A percentile compares a stretch with the other conserved stretches of the same genome.
These are phyloP conservation scores for Penicillium sp. DNA, from an alignment of 2,329 filamentous ascomycete species.

Conservation along the genomic window DNA sequence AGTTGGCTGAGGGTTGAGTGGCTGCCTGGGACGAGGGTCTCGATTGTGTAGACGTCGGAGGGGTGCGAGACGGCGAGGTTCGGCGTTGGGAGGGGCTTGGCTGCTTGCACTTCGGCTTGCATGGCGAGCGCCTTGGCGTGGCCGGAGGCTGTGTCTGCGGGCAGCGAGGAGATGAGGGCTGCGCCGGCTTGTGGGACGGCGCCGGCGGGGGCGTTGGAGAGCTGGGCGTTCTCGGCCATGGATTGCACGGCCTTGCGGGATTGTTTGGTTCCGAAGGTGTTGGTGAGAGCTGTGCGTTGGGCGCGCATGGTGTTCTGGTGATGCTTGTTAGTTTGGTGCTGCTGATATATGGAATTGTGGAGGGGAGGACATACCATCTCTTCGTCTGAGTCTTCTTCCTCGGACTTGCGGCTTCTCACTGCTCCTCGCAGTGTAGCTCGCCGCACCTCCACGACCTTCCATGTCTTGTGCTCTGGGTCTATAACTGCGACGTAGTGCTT, in stretches of 20 bases:
- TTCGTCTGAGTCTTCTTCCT: slow-evolving; percentile 30
- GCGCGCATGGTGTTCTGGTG: slow-evolving; percentile 37
- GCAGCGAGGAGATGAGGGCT: slow-evolving; percentile 45
- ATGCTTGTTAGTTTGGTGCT: slow-evolving; percentile 8
- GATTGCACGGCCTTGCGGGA: slow-evolving; percentile 49
- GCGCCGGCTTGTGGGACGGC: slow-evolving; percentile 40
- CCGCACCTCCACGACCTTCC: slow-evolving; percentile 55
- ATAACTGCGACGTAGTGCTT: slow-evolving; percentile 62
- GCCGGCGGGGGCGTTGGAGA: slow-evolving; percentile 39
- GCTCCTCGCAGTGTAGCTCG: slow-evolving; percentile 55
- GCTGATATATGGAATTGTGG: neutral
- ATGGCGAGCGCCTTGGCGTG: slow-evolving; percentile 34
- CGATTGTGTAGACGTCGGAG: slow-evolving; percentile 46
- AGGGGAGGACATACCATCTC: slow-evolving; percentile 26
- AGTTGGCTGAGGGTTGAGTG: slow-evolving; percentile 42
- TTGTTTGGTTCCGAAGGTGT: slow-evolving; percentile 51
- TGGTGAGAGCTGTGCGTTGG: slow-evolving; percentile 44
- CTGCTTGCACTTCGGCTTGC: slow-evolving; percentile 44
- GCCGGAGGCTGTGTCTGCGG: slow-evolving; percentile 31
- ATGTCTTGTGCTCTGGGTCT: slow-evolving; percentile 52
- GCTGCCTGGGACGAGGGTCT: slow-evolving; percentile 43
- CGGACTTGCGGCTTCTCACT: slow-evolving; percentile 30
- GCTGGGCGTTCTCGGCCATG: slow-evolving; percentile 48
- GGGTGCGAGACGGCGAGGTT: slow-evolving; percentile 45
- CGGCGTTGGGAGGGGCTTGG: slow-evolving; percentile 46